Evolutionary conservation across 2,329 filamentous ascomycete species (phyloP).

Genomic region (Aulographum hederae): DNA sequence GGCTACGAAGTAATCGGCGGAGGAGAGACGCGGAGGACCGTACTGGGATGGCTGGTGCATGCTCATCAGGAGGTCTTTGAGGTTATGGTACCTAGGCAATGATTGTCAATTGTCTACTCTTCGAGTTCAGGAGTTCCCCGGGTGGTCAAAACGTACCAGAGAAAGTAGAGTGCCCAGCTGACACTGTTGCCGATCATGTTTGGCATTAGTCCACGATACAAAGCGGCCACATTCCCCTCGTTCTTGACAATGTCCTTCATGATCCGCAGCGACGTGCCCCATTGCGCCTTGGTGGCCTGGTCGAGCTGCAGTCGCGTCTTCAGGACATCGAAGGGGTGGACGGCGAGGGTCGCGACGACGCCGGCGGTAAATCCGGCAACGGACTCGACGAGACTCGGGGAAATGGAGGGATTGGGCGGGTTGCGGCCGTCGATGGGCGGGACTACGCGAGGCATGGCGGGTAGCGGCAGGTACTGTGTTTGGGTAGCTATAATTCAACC

Average conservation of each 20-base stretch:
- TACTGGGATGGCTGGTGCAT: no score
- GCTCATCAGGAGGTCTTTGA: slow-evolving; percentile 36
- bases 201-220: slow-evolving; percentile 79
- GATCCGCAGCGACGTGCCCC: slow-evolving; percentile 35
- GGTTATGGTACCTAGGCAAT: slow-evolving; percentile 31
- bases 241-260: slow-evolving; percentile 31
- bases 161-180: slow-evolving; percentile 86
- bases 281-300: slow-evolving; percentile 14
- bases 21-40: no score
- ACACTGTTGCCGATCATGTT: slow-evolving; percentile 83
- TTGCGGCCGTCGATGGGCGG: slow-evolving; percentile 26
- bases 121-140: background rate
- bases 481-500: no score
- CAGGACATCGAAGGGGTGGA: slow-evolving; percentile 86
- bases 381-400: slow-evolving; percentile 68
- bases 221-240: slow-evolving; percentile 43
- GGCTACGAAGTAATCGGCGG: slow-evolving; percentile 63
- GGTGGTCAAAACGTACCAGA: slow-evolving; percentile 34
- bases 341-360: slow-evolving; percentile 64
- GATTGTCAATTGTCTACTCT: background rate
- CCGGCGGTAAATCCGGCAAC: slow-evolving; percentile 82
- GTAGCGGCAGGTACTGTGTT: no score
- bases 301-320: slow-evolving; percentile 77
- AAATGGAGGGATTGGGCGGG: slow-evolving; percentile 32
- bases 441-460: slow-evolving; percentile 28